phyloP scores from a whole-genome alignment of 2,329 filamentous ascomycete genomes.

The Metarhizium humberi region DNA sequence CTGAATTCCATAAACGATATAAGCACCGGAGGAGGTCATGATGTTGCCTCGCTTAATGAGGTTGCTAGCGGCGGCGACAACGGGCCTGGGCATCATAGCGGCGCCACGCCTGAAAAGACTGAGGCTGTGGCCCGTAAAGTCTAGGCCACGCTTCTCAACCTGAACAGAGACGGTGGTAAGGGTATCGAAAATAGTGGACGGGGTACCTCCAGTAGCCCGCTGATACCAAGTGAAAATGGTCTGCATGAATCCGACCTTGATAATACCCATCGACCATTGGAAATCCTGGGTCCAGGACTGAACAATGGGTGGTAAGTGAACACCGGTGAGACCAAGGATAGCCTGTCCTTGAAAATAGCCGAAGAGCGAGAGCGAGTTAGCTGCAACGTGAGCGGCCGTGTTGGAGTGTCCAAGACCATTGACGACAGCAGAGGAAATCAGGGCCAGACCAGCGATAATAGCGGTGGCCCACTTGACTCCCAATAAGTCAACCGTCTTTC shows the following conservation, averaged over 20 bases:
- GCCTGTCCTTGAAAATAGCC: conserved; percentile 92
- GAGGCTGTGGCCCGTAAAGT: conserved; percentile 27
- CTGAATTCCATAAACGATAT: conserved; percentile 70
- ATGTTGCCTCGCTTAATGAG: conserved; percentile 47
- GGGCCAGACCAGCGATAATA: conserved; percentile 73
- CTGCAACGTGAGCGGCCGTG: conserved; percentile 86
- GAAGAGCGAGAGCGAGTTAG: conserved; percentile 89
- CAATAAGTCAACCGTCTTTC: conserved; percentile 81
- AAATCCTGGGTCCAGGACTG: conserved; percentile 95
- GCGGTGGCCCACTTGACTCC: conserved; percentile 87
- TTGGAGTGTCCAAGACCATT: conserved; percentile 89
- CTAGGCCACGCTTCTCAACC: conserved; percentile 55
- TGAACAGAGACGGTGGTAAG: conserved; percentile 72
- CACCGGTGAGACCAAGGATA: conserved; percentile 75
- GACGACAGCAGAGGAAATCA: conserved; percentile 78
- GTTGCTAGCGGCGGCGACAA: conserved; percentile 21
- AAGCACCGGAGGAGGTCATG: conserved; percentile 43
- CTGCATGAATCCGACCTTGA: conserved; percentile 79
- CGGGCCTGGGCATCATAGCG: conserved; percentile 38
- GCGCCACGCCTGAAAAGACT: conserved; percentile 45
- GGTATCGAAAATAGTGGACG: conserved; percentile 67
- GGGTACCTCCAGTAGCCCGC: conserved; percentile 79
- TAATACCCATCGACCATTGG: conserved; percentile 97
- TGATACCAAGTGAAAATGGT: conserved; percentile 92
- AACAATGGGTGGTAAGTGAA: conserved; percentile 78